Base-by-base conservation (phyloP, 2,329 filamentous ascomycete species). In the Diaporthe caulivora region DNA sequence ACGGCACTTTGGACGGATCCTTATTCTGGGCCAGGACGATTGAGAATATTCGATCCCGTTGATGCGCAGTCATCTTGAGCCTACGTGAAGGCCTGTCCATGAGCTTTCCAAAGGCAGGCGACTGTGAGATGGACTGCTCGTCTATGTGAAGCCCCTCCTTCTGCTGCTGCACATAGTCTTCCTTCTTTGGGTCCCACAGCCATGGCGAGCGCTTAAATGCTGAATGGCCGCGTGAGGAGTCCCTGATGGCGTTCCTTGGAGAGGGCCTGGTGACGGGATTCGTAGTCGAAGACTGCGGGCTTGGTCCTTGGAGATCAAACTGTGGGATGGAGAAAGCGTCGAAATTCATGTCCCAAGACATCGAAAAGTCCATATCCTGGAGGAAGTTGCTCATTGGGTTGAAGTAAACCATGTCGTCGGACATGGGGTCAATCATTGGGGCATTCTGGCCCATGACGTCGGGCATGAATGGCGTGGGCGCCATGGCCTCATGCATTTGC, bases 161-260 rank as follows among this genome's bases (percentile, higher is more conserved):
- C 29, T 79, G 77, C 54, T 75, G 75, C 13, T 71, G 75, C 5
- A 78, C 75, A 57, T 80, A 78, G 55, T 82, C 80, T 57, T 77
- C 77, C 6, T 77, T 72, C 29, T 80, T 77, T 2, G 80, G 80
- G 37, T 82, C 80, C 80, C 80, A 82, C 8, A 82, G 78, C 80
- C 80, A 82, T 1, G 80, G 80, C 26, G 80, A 82, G 15, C 79
- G 75, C 70, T 81, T 81, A 74, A 82, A 82, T 31, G 80, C 80
- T 47, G 79, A 80, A 68, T 82, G 80, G 11, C 78, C 78, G 21
- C 76, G 77, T 7, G 78, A 78, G 10, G 78, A 77, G 69, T 82
- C 79, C 11, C 77, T 72, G 17, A 72, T 65, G 10, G 71, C 9
- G 49, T 26, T 49, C 26, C 62, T 55, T 10, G 70, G 70, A 24